These are phyloP conservation scores for Kodamaea arcana DNA, from an alignment of 1,139 yeast genomes.

Conservation along the genomic window DNA sequence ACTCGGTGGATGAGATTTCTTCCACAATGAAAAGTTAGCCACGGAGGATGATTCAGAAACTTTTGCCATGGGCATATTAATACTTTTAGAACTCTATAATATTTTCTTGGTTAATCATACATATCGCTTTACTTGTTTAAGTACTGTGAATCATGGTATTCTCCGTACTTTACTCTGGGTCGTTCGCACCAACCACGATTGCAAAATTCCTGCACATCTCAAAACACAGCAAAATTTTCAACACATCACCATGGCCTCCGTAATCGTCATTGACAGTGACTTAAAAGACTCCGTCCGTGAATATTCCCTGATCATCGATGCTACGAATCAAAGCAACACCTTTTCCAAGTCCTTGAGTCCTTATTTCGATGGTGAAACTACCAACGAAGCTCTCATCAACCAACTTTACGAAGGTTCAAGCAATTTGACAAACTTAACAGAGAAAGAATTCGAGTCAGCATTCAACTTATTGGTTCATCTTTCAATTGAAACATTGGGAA, in stretches of 20 bases:
- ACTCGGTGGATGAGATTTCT: too few relatives aligned
- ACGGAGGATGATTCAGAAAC: too few relatives aligned
- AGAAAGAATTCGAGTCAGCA: constrained; percentile 45
- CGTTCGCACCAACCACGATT: too few relatives aligned
- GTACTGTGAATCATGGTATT: too few relatives aligned
- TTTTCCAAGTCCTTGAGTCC: constrained; percentile 27
- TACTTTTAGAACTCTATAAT: too few relatives aligned
- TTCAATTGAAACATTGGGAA: constrained; percentile 28
- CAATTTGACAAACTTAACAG: constrained; percentile 33
- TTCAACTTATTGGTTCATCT: constrained; percentile 41
- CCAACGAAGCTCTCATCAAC: constrained; percentile 27
- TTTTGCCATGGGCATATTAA: too few relatives aligned
- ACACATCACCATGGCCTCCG: constrained; percentile 33
- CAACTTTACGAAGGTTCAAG: constrained; percentile 21
- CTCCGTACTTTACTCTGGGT: too few relatives aligned
- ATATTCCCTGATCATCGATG: constrained; percentile 38
- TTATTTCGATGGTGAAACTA: constrained; percentile 24
- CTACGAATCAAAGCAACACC: constrained; percentile 23
- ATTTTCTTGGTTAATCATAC: too few relatives aligned
- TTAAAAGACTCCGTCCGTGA: constrained; percentile 41
- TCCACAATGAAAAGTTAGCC: too few relatives aligned
- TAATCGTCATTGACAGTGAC: constrained; percentile 45
- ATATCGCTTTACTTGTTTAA: too few relatives aligned
- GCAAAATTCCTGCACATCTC: too few relatives aligned
- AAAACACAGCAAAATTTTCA: constrained; percentile 11